These are phyloP conservation scores for Chytridium lagenaria DNA, from an alignment of 371 early-diverging fungal genomes.

Conservation along the genomic window DNA sequence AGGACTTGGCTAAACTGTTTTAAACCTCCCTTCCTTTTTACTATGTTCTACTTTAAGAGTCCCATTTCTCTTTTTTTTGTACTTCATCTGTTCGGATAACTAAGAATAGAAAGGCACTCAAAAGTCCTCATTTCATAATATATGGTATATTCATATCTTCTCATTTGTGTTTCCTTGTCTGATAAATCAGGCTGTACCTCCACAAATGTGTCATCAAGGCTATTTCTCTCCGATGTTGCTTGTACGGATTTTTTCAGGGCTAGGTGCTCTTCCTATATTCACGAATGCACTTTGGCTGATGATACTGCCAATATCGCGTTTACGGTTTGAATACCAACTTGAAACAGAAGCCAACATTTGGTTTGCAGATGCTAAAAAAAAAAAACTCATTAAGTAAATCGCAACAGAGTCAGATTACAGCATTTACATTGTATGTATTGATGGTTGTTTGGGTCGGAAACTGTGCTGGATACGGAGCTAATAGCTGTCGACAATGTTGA, in stretches of 20 bases:
- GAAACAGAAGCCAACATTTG: slow-evolving; percentile 1
- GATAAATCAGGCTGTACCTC: background rate
- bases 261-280: background rate
- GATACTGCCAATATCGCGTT: slow-evolving; percentile 6
- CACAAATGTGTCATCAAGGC: background rate
- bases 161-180: background rate
- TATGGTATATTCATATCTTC: too few species aligned
- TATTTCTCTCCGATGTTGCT: background rate
- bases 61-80: too few species aligned
- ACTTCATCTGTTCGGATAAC: too few species aligned
- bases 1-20: slow-evolving; percentile 40
- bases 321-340: slow-evolving; percentile 18
- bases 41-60: too few species aligned
- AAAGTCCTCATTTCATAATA: too few species aligned
- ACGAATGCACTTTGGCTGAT: background rate
- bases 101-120: too few species aligned
- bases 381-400: background rate
- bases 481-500: slow-evolving; percentile 23
- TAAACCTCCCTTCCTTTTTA: background rate
- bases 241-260: background rate
- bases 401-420: background rate
- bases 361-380: slow-evolving; percentile 12
- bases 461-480: slow-evolving; percentile 8
- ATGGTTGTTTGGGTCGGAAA: slow-evolving; percentile 20
- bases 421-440: slow-evolving; percentile 23